phyloP scores from a whole-genome alignment of 495 filamentous ascomycete genomes.

The Hyphodiscus hymeniophilus region DNA sequence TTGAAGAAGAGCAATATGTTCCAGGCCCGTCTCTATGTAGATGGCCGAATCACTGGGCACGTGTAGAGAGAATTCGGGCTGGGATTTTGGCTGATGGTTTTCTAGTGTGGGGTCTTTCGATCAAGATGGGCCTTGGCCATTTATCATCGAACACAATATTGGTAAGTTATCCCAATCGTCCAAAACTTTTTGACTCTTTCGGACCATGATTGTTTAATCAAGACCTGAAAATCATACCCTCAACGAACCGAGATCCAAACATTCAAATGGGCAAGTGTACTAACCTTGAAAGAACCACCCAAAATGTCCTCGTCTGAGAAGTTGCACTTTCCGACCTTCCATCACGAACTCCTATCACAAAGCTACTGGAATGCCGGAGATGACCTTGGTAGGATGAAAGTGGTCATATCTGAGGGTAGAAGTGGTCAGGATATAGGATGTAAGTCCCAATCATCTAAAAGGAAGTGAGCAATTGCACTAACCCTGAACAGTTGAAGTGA shows the following conservation, averaged over 20 bases:
- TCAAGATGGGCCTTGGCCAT: slow-evolving; percentile 47
- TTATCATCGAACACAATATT: slow-evolving; percentile 40
- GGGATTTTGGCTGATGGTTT: background rate
- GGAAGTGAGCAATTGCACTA: no score
- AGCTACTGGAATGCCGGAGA: slow-evolving; percentile 67
- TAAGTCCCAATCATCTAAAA: no score
- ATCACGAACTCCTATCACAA: slow-evolving; percentile 60
- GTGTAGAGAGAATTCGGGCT: background rate
- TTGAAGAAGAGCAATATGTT: slow-evolving; percentile 54
- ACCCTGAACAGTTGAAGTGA: slow-evolving; percentile 54
- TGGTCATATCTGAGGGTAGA: slow-evolving; percentile 74
- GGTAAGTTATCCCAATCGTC: slow-evolving; percentile 25
- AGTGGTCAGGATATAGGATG: slow-evolving; percentile 35
- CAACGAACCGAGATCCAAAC: background rate
- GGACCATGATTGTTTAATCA: no score
- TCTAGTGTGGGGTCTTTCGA: slow-evolving; percentile 15
- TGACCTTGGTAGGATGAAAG: slow-evolving; percentile 61
- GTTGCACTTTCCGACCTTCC: slow-evolving; percentile 68
- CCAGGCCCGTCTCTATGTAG: slow-evolving; percentile 61
- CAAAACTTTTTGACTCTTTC: no score
- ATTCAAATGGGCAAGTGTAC: background rate
- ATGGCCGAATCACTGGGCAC: slow-evolving; percentile 59
- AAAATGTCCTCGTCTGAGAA: slow-evolving; percentile 52
- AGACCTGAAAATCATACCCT: background rate
- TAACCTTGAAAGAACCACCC: slow-evolving; percentile 44